Evolutionary conservation across 1,139 yeast species (phyloP), one percentile per base, ranked within the genome.

Genomic region (Debaryomyces psychrophilus): DNA sequence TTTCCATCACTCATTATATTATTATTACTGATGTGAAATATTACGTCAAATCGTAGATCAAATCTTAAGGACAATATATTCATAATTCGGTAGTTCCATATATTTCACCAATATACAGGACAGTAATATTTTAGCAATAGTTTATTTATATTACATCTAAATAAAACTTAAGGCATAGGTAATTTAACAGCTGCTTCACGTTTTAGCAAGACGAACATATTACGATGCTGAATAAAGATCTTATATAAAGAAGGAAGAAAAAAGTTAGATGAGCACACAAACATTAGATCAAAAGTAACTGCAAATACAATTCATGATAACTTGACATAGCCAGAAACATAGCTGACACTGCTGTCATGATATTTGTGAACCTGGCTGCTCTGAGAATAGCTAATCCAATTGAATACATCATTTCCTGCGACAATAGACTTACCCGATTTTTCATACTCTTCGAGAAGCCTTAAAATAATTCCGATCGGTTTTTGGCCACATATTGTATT

Each of bases 401-500:
- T 60, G 56, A 90, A 81, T 7, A 46, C 43, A 4, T 15, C 20
- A 20, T 36, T 50, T 2, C 43, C 48, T 1, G 18, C 40, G 3
- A 29, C 37, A 12, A 41, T 25, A 8, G 22, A 15, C 7, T 29
- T 41, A 25, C 35, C 34, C 26, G 18, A 36, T 35, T 59, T 47
- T 6, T 45, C 46, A 46, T 43, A 53, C 35, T 55, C 56, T 47
- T 81, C 83, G 55, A 83, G 59, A 8, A 86, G 67, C 36, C 73
- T 68, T 45, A 90, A 64, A 31, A 92, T 63, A 9, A 90, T 73
- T 1, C 82, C 78, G 35, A 93, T 73, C 0, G 99, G 97, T 51
- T 81, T 85, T 50, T 92, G 87, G 0, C 99, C 99, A 64, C 99
- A 95, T 20, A 93, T 87, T 0, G 99, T 95, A 64, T 93, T 92